Base-by-base conservation (phyloP, 192 early-diverging fungal genomes). In the Coemansia sp. region DNA sequence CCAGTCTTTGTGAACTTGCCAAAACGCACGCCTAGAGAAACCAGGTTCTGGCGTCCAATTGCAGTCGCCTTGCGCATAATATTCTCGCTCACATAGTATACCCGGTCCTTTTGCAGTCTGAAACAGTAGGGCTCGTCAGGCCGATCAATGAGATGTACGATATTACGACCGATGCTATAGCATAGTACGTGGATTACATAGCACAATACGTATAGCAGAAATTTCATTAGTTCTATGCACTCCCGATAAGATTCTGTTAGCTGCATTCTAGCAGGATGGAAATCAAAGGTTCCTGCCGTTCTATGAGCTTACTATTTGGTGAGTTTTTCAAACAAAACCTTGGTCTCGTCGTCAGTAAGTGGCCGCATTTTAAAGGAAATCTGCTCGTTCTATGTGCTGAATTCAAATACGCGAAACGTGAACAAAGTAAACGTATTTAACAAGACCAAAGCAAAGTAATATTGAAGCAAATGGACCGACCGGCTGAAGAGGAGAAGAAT, bases 1-100 rank as follows among this genome's bases (percentile, higher is more conserved):
- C 94, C 91, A 41, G 96, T 92, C 87, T 99, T 98, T 65, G 96
- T 94, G 72, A 98, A 98, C 83, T 98, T 98, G 64, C 97, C 97
- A 87, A 99, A 99, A 84, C 95, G 96, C n/a, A 92, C 87, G 48
- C 97, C 97, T 40, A 98, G 85, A 8, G 95, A 92, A 52, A 93
- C 85, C 60, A 99, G 84, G 69, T 96, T 88, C 76, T 94, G 92
- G 41, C 95, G 89, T 39, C 89, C 90, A 61, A 98, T 85, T 54
- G 86, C 88, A 8, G 86, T 89, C 21, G 97, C 92, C 72, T 88
- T 86, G 56, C 92, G 88, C 95, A 98, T 96, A 65, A 97, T 91
- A 1, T 86, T 84, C 75, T 99, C 97, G 76, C 94, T 77, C 67
- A 99, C 90, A 85, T 99, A 99, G 81, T 95, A 99, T n/a, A 97